Evolutionary conservation across 2,329 filamentous ascomycete genomes (phyloP), one percentile per base, ranked within the genome.

Genomic region (Alternaria sp.): DNA sequence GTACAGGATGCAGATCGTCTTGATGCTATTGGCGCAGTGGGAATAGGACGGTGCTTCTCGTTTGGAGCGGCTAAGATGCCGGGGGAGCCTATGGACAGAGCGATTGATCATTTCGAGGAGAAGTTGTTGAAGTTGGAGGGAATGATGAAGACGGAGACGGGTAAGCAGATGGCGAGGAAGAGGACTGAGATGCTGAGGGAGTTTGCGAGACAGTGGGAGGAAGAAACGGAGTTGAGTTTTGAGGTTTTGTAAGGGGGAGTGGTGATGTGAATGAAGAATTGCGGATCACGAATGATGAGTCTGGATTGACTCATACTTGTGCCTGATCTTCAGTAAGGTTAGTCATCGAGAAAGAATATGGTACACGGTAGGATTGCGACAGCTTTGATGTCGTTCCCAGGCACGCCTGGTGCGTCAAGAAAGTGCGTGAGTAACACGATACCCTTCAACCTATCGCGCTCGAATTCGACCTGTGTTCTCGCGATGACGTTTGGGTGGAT

Each of bases 1-100:
- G 93, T 97, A 30, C 94, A 97, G 81, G 95, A 97, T 79, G 94
- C 94, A 5, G 95, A 97, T 82, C 86, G 94, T 7, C 83, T 98
- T n/a, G 95, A 98, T 81, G 92, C 93, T 5, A 89, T 97, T 54
- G 95, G 94, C 1, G 93, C 92, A 0, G 87, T 97, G 28, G 95
- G 95, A 0, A 90, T 97, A 60, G 94, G 88, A 3, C 84, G 95
- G 46, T 88, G 87, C 44, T 94, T 96, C 77, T 89, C 90, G 0
- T 97, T 89, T 77, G 88, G 91, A 0, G 93, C 90, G 0, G 77
- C 76, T 8, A 79, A 74, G 57, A 67, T 69, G 28, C 67, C 68
- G 0, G 72, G 66, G 2, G 54, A 70, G 54, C 66, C 72, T 1
- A 74, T 79, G 74, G 57, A 69, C 7, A 58, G 64, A 8, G 71